phyloP scores from a whole-genome alignment of 305 asterid species.

The Plantago rigida region DNA sequence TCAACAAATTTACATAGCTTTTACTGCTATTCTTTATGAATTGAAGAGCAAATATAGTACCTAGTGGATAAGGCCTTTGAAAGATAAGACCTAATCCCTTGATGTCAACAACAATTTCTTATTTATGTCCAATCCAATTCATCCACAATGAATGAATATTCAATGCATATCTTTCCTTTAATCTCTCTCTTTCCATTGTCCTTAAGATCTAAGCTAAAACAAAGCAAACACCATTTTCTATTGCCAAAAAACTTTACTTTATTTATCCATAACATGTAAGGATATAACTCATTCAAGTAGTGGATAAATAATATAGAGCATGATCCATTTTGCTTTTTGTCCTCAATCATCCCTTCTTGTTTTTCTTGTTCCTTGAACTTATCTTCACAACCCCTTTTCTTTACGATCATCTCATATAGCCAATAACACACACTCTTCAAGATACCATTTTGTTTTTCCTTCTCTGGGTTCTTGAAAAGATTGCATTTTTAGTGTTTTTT shows the following conservation, averaged over 20 bases:
- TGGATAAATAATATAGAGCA: background rate
- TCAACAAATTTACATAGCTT: too few relatives aligned
- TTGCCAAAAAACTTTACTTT: background rate
- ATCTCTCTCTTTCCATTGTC: slow-evolving; percentile 22
- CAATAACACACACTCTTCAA: too few relatives aligned
- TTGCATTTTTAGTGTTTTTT: background rate
- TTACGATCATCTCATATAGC: too few relatives aligned
- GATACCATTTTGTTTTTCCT: too few relatives aligned
- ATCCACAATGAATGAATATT: slow-evolving; percentile 38
- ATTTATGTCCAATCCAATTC: slow-evolving; percentile 13
- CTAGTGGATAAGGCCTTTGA: slow-evolving; percentile 37
- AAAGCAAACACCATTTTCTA: slow-evolving; percentile 9
- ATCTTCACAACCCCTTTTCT: too few relatives aligned
- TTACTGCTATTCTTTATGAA: too few relatives aligned
- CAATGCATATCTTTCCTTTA: slow-evolving; percentile 17
- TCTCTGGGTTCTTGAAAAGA: background rate
- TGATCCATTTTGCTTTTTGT: slow-evolving; percentile 7
- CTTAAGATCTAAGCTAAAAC: slow-evolving; percentile 28
- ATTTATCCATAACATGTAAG: background rate
- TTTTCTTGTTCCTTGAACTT: slow-evolving; percentile 28
- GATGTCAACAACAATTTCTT: slow-evolving; percentile 26
- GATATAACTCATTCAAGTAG: background rate
- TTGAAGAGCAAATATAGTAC: background rate
- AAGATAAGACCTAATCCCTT: slow-evolving; percentile 58
- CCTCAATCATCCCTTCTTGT: slow-evolving; percentile 17